phyloP scores from a whole-genome alignment of 2,329 filamentous ascomycete species.

The Phialocephala sp. region DNA sequence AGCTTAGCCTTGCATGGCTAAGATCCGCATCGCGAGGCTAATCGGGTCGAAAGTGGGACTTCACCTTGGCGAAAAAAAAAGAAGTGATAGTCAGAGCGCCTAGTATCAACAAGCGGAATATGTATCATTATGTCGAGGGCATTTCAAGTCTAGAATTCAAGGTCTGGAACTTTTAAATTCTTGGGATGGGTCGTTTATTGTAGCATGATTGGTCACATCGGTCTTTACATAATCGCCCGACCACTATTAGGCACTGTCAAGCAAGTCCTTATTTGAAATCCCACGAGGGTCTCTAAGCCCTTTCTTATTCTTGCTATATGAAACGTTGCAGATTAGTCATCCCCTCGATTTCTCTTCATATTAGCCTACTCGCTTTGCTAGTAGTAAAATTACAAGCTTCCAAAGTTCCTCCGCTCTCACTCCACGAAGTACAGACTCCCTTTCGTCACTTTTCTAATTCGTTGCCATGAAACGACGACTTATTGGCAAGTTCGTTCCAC shows the following conservation, averaged over 20 bases:
- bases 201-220: neutral
- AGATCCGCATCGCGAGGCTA: too few relatives aligned
- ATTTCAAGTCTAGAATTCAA: too few relatives aligned
- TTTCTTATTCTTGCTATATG: neutral
- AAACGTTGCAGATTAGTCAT: neutral
- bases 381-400: neutral
- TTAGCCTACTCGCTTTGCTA: neutral
- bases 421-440: neutral
- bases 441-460: neutral
- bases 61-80: too few relatives aligned
- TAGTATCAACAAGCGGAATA: too few relatives aligned
- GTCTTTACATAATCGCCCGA: neutral
- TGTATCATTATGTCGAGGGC: too few relatives aligned
- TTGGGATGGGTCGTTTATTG: too few relatives aligned
- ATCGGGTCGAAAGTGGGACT: too few relatives aligned
- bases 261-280: too few relatives aligned
- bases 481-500: constrained; percentile 7
- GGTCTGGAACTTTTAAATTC: too few relatives aligned
- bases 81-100: too few relatives aligned
- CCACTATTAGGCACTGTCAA: too few relatives aligned
- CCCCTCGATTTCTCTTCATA: neutral
- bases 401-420: constrained; percentile 3
- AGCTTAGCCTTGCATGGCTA: too few relatives aligned
- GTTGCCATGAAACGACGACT: neutral
- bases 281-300: neutral